Evolutionary conservation across 805 yeast species (phyloP), one percentile per base, ranked within the genome.

Genomic region (Lipomyces oligophaga): DNA sequence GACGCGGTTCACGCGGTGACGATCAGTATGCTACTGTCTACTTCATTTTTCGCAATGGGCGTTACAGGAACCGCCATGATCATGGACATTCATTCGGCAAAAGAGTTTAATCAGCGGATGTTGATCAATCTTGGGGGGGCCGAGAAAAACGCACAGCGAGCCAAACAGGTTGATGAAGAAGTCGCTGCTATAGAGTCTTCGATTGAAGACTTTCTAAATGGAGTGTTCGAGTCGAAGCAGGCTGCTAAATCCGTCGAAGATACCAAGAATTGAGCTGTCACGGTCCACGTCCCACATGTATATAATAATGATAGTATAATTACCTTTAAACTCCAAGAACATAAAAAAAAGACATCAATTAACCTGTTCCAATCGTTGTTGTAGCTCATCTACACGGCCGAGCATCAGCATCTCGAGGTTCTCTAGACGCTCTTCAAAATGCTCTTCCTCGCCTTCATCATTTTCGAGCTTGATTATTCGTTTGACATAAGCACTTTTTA

Each of bases 1-100:
- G 94, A 85, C 63, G 93, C 90, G 2, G 75, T 84, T 27, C 79
- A 81, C 31, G 94, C 94, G 0, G 83, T 86, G 3, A 76, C 82
- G 0, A 78, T 83, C 33, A 87, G 90, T 1, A 75, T 90, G 0
- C 68, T 82, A 36, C 67, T 85, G 7, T 83, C 93, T 1, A 73
- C 79, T 0, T 74, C 84, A 1, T 77, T 85, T 0, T 73, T 80
- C 57, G 75, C 83, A 1, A 85, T 84, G 90, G 61, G 77, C 4
- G 69, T 78, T 3, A 76, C 82, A 35, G 95, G 94, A 6, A 70
- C 78, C 2, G 80, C 86, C 58, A 83, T 94, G 89, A 73, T 80
- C 31, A 71, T 74, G 65, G 90, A 86, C 60, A 79, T 85, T 4
- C 76, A 85, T 13, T 72, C 68, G 27, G 70, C 80, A 39, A 68